phyloP scores from a whole-genome alignment of 345 rosid species.

The Clausena lansium region DNA sequence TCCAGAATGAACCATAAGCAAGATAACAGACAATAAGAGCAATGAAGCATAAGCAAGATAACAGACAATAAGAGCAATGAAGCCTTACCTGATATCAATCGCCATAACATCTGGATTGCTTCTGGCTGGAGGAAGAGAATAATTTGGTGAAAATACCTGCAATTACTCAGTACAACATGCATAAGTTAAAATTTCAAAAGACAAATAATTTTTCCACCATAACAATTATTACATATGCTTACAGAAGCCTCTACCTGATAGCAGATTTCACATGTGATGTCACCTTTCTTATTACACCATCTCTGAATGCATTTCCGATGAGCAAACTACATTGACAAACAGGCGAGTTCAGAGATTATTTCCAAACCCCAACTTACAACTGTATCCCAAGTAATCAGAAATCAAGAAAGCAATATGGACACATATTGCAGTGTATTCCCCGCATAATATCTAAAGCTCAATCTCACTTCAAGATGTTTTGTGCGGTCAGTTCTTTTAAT shows the following conservation, averaged over 20 bases:
- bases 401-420: not conserved
- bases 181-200: not conserved
- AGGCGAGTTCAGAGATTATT: constrained; percentile 7
- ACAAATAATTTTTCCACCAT: too few species aligned
- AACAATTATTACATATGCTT: not conserved
- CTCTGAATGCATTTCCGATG: constrained; percentile 70
- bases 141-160: constrained; percentile 66
- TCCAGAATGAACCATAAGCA: not conserved
- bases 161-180: not conserved
- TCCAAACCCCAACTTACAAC: not conserved
- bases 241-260: constrained; percentile 36
- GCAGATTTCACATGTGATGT: constrained; percentile 66
- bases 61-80: not conserved
- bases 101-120: constrained; percentile 46
- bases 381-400: not conserved
- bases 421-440: not conserved
- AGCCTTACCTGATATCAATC: constrained; percentile 55
- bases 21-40: not conserved
- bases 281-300: constrained; percentile 74
- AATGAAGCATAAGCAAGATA: too few species aligned
- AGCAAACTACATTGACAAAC: constrained; percentile 45
- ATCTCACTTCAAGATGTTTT: not conserved
- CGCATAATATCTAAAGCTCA: not conserved
- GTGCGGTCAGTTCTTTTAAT: not conserved
- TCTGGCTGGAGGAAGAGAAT: constrained; percentile 45